Evolutionary conservation across 2,329 filamentous ascomycete genomes (phyloP), one percentile per base, ranked within the genome.

Genomic region (Metarhizium rileyi): DNA sequence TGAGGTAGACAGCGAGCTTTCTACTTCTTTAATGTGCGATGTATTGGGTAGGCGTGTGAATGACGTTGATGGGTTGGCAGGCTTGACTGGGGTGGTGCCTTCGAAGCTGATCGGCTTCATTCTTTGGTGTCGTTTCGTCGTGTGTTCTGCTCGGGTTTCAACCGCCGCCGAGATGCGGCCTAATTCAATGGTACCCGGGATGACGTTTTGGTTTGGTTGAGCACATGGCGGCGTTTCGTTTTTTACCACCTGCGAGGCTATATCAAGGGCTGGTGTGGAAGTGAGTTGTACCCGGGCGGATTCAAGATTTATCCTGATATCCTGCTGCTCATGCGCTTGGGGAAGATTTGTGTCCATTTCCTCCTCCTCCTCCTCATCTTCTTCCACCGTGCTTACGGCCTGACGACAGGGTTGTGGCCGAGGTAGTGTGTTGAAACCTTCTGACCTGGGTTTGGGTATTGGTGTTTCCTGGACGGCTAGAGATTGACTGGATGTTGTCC

Each of bases 271-370:
- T 18, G 52, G 58, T 4, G 54, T 51, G 18, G 55, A 55, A 4
- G 48, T 47, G 27, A 53, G 40, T 18, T 55, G 48, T 4, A 52
- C 47, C 27, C 51, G 55, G 14, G 58, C 51, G 38, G 59, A 53
- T 38, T 49, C 51, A n/a, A 58, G 54, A 35, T 64, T 64, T 9
- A 66, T 53, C 16, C 60, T 52, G 6, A 27, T 42, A 36, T 55
- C 50, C 10, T 38, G 25, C 9, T 45, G 47, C 35, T 53, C 49
- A 14, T 60, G 57, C 6, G 59, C 63, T 35, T 60, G 60, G 2
- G 66, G 66, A 4, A 68, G 53, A 33, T 62, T 60, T 44, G 63
- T 60, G 44, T 70, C 69, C n/a, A 69, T 50, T 8, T 68, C 66
- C 14, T 69, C 65, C 22, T 69, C 67, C 8, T 60, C 52, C 23